Evolutionary conservation across 2,329 filamentous ascomycete species (phyloP).

Genomic region (Didymella keratinophila): DNA sequence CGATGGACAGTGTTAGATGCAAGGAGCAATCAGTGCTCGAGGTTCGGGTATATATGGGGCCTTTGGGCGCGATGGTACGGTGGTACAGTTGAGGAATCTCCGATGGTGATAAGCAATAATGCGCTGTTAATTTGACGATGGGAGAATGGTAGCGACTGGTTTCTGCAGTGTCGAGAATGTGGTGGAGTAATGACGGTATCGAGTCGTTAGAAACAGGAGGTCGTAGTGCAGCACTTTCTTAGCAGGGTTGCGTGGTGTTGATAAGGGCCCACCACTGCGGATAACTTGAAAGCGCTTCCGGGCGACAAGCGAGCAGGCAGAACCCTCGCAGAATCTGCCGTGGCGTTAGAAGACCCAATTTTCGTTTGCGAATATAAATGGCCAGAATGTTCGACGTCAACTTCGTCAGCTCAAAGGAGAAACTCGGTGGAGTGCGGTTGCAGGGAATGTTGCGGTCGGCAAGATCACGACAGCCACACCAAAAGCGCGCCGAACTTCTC

Average conservation of each 20-base stretch:
- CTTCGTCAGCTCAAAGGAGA: slow-evolving; percentile 38
- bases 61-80: slow-evolving; percentile 18
- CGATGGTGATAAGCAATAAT: slow-evolving; percentile 5
- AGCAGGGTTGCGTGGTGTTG: slow-evolving; percentile 27
- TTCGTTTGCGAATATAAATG: slow-evolving; percentile 32
- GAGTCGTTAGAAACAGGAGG: slow-evolving; percentile 17
- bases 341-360: slow-evolving; percentile 33
- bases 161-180: slow-evolving; percentile 1
- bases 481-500: slow-evolving; percentile 26
- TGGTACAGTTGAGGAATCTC: slow-evolving; percentile 12
- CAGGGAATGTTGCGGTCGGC: slow-evolving; percentile 31
- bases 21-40: slow-evolving; percentile 26
- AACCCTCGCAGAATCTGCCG: slow-evolving; percentile 24
- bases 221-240: slow-evolving; percentile 10
- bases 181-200: slow-evolving; percentile 14
- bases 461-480: slow-evolving; percentile 29
- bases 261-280: slow-evolving; percentile 31
- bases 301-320: slow-evolving; percentile 23
- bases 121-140: neutral
- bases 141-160: slow-evolving; percentile 4
- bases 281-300: slow-evolving; percentile 24
- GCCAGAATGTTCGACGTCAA: slow-evolving; percentile 45
- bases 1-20: slow-evolving; percentile 25
- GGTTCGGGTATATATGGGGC: slow-evolving; percentile 31
- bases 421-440: slow-evolving; percentile 33